A percentile compares a stretch with the other conserved stretches of the same genome.
Evolutionary conservation across 1,284 basidiomycete genomes (phyloP).

Genomic region (Phaffia rhodozyma): DNA sequence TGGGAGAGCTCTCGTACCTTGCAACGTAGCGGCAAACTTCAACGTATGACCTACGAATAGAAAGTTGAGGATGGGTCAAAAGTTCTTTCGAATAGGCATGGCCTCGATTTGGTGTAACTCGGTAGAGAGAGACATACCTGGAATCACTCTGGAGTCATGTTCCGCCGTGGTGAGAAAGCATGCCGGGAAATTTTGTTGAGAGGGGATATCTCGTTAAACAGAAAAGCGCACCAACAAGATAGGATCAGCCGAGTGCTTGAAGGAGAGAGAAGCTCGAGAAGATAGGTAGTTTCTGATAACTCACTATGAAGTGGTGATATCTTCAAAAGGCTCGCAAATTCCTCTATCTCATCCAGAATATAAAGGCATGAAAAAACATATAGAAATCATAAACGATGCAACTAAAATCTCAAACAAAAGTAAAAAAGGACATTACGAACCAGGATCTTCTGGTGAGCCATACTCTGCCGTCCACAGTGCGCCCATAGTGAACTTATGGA

Average conservation of each 20-base stretch:
- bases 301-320: constrained; percentile 15
- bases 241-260: neutral
- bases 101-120: too few species aligned
- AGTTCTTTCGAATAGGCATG: too few species aligned
- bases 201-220: neutral
- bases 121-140: neutral
- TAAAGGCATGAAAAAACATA: neutral
- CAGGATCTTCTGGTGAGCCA: too few species aligned
- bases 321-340: constrained; percentile 6
- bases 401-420: neutral
- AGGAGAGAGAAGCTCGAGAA: neutral
- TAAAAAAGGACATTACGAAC: too few species aligned
- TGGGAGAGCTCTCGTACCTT: neutral
- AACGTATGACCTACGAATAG: neutral
- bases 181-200: neutral
- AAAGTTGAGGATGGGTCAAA: too few species aligned
- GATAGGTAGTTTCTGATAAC: neutral
- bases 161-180: constrained; percentile 14
- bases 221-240: neutral
- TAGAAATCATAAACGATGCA: neutral
- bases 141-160: constrained; percentile 16
- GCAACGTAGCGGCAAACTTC: constrained; percentile 12
- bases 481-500: constrained; percentile 17
- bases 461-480: constrained; percentile 6
- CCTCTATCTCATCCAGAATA: neutral